phyloP scores from a whole-genome alignment of 179 eudicot species.

The Beta lomatogona region DNA sequence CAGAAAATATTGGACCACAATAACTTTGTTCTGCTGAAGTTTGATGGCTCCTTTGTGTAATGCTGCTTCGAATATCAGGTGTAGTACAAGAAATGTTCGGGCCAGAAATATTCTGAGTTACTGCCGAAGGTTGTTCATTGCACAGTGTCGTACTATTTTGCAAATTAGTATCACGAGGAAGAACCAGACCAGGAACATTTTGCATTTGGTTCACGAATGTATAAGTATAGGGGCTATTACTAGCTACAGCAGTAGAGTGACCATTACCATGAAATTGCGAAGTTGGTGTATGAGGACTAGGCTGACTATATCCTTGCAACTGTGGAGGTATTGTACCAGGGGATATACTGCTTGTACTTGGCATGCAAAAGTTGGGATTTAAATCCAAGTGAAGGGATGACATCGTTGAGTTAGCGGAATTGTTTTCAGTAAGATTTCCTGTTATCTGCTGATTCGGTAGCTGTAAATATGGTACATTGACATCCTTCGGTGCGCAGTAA shows the following conservation, averaged over 20 bases:
- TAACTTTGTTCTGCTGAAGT: conserved; percentile 1
- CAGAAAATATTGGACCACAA: conserved; percentile 7
- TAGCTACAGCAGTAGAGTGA: conserved; percentile 27
- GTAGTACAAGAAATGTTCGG: conserved; percentile 2
- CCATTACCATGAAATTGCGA: conserved; percentile 25
- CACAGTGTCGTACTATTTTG: conserved; percentile 3
- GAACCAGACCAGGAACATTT: conserved; percentile 20
- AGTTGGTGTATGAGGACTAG: conserved; percentile 25
- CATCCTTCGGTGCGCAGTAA: conserved; percentile 21
- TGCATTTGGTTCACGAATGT: conserved; percentile 32
- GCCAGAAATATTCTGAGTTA: conserved; percentile 16
- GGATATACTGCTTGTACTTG: conserved; percentile 21
- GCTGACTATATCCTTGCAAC: conserved; percentile 27
- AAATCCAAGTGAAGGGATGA: conserved; percentile 23
- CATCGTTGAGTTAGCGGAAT: conserved; percentile 21
- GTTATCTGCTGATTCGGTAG: conserved; percentile 23
- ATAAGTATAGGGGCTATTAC: conserved; percentile 24
- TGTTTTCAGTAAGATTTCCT: conserved; percentile 26
- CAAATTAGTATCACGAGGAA: conserved; percentile 16
- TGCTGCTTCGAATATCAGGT: conserved; percentile 2
- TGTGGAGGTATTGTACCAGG: conserved; percentile 9
- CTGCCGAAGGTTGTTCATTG: conserved; percentile 25
- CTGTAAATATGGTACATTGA: conserved; percentile 23
- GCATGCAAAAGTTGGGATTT: conserved; percentile 9
- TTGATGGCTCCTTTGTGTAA: conserved; percentile 17